Conservation (phyloP, 805 yeast genomes). For the Metschnikowia chrysomelidarum region DNA sequence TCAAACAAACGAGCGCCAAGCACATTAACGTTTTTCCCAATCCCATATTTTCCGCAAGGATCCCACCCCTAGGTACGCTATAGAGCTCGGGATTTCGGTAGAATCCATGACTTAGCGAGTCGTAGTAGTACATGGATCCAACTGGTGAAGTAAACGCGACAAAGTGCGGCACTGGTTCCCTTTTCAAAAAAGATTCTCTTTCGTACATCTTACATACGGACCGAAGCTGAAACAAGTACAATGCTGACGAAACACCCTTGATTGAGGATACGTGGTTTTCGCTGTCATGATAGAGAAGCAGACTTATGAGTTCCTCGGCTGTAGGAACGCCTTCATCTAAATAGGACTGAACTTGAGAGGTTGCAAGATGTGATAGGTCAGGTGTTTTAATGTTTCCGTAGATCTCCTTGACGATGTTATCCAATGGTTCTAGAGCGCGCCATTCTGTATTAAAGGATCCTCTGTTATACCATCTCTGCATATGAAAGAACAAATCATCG, state of each 20-base stretch:
- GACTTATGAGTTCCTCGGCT: slow-evolving; percentile 11
- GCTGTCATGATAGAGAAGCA: slow-evolving; percentile 6
- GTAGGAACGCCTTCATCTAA: slow-evolving; percentile 14
- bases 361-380: slow-evolving; percentile 3
- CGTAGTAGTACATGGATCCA: slow-evolving; percentile 30
- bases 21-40: slow-evolving; percentile 63
- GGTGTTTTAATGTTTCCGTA: slow-evolving; percentile 12
- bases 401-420: slow-evolving; percentile 19
- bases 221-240: slow-evolving; percentile 59
- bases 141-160: slow-evolving; percentile 23
- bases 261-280: not conserved
- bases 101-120: slow-evolving; percentile 32
- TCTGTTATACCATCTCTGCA: slow-evolving; percentile 10
- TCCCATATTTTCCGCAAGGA: slow-evolving; percentile 69
- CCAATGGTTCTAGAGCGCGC: slow-evolving; percentile 16
- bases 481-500: slow-evolving; percentile 7
- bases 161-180: slow-evolving; percentile 35
- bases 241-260: slow-evolving; percentile 46
- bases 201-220: slow-evolving; percentile 60
- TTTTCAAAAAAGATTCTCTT: slow-evolving; percentile 42
- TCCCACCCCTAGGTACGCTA: slow-evolving; percentile 56
- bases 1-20: slow-evolving; percentile 52
- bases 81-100: slow-evolving; percentile 40
- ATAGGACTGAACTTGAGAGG: slow-evolving; percentile 1
- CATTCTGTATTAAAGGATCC: slow-evolving; percentile 4